Base-by-base conservation (phyloP, 495 filamentous ascomycete genomes). In the Tuber umbilicatum region DNA sequence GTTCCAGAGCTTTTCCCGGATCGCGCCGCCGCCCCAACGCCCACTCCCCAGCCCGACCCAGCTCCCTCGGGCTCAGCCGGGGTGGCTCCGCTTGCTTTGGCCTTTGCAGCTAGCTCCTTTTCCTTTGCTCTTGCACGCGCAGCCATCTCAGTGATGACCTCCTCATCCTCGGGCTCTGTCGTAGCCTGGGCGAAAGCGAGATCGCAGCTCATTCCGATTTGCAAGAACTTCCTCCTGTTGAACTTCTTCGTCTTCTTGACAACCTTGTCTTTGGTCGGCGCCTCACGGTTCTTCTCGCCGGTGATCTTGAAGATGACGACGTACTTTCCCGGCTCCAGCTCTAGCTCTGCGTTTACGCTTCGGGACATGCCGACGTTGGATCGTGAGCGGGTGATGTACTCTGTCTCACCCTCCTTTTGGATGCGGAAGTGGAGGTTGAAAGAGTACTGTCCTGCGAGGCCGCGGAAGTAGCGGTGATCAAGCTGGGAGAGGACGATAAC, bases 401-500 rank as follows among this genome's bases (percentile, higher is more conserved):
- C 91, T 70, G 92, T 87, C 73, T 96, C 89, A 64, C 89, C 92
- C 35, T 91, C 89, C 80, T 90, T 91, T 79, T 97, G 90, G 0
- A 98, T 81, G 35, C 93, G 89, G 84, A 97, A 97, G 71, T 91
- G 88, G 0, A 97, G 84, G 10, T 89, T 82, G 83, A 94, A 97
- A 21, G 80, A 82, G 78, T 96, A 98, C 81, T 93, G 89, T n/a
- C 94, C 94, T 55, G 89, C 85, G 1, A 98, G 87, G 0, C 94
- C 94, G 71, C 85, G 85, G 85, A 93, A 98, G 80, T 97, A 98
- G 9, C 94, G 89, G 41, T 89, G 86, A 81, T 98, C 94, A 35
- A 97, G 89, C 83, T 97, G 92, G 5, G 89, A 91, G 31, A 97
- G 87, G 14, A 92, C 90, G 50, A 97, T 87, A 40, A 97, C 92